A percentile compares a stretch with the other conserved stretches of the same genome.
Conservation (phyloP, 2,329 filamentous ascomycete genomes). For the Xylariales sp. region DNA sequence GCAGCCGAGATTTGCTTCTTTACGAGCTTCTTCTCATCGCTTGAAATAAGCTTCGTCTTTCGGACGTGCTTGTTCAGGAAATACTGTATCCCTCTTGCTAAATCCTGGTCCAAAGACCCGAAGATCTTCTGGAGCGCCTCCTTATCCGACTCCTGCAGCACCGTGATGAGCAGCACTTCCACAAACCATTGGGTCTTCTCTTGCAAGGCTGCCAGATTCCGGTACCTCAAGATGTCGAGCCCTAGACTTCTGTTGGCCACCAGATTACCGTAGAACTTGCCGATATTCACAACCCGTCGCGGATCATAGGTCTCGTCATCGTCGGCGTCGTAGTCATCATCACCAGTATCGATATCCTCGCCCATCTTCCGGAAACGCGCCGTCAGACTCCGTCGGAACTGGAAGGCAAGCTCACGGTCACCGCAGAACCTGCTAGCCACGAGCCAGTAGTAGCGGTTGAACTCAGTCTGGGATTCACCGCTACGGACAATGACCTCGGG, state of each 20-base stretch:
- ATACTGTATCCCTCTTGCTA: slow-evolving; percentile 71
- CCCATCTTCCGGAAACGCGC: slow-evolving; percentile 80
- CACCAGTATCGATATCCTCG: slow-evolving; percentile 56
- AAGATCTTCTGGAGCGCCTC: slow-evolving; percentile 61
- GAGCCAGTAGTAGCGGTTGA: slow-evolving; percentile 91
- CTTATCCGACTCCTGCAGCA: slow-evolving; percentile 64
- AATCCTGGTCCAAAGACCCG: slow-evolving; percentile 56
- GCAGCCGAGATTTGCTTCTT: slow-evolving; percentile 43
- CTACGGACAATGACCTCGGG: slow-evolving; percentile 85
- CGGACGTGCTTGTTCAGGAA: slow-evolving; percentile 73
- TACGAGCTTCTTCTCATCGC: slow-evolving; percentile 44
- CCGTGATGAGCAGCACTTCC: slow-evolving; percentile 72
- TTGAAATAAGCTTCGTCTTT: slow-evolving; percentile 51
- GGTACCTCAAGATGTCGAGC: slow-evolving; percentile 54
- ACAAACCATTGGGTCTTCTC: slow-evolving; percentile 72
- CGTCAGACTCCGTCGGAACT: slow-evolving; percentile 85
- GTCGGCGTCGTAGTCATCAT: slow-evolving; percentile 57
- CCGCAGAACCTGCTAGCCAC: slow-evolving; percentile 74
- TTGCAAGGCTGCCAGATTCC: slow-evolving; percentile 76
- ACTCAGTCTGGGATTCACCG: slow-evolving; percentile 72
- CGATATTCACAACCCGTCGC: slow-evolving; percentile 46
- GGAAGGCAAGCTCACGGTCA: slow-evolving; percentile 71
- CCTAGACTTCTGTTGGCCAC: slow-evolving; percentile 41
- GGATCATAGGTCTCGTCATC: slow-evolving; percentile 49
- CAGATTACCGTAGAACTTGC: slow-evolving; percentile 49